Percentiles rank a stretch among this genome's conserved stretches.
These are phyloP conservation scores for Aspergillus awamori DNA, from an alignment of 2,329 filamentous ascomycete species.

Conservation along the genomic window DNA sequence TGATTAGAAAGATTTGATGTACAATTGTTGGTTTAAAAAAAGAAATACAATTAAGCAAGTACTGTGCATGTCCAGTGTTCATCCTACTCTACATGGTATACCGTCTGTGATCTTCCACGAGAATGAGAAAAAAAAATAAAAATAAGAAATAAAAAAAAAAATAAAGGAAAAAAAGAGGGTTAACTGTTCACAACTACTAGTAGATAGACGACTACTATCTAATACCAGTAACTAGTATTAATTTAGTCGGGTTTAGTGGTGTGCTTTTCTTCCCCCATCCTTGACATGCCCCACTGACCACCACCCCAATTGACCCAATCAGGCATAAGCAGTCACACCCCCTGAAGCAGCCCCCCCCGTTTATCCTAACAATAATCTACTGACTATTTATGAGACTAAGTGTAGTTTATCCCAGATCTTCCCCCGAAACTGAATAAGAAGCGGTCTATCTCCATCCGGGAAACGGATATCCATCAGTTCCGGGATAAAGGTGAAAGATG, in stretches of 20 bases:
- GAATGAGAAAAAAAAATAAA: neutral
- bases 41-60: too few species aligned
- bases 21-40: too few species aligned
- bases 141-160: too few species aligned
- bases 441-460: neutral
- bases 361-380: too few species aligned
- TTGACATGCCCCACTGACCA: conserved; percentile 7
- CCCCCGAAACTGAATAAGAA: neutral
- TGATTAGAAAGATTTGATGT: neutral
- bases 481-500: neutral
- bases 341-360: neutral
- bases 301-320: neutral
- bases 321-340: neutral
- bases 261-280: neutral
- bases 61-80: too few species aligned
- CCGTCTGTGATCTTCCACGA: neutral
- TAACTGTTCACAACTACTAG: too few species aligned
- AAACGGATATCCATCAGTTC: neutral
- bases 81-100: too few species aligned
- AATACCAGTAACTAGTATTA: neutral
- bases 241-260: neutral
- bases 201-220: too few species aligned
- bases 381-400: neutral
- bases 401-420: neutral
- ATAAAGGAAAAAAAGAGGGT: too few species aligned